Base-by-base conservation (phyloP, 2,329 filamentous ascomycete species). In the Sclerotinia trifoliorum region DNA sequence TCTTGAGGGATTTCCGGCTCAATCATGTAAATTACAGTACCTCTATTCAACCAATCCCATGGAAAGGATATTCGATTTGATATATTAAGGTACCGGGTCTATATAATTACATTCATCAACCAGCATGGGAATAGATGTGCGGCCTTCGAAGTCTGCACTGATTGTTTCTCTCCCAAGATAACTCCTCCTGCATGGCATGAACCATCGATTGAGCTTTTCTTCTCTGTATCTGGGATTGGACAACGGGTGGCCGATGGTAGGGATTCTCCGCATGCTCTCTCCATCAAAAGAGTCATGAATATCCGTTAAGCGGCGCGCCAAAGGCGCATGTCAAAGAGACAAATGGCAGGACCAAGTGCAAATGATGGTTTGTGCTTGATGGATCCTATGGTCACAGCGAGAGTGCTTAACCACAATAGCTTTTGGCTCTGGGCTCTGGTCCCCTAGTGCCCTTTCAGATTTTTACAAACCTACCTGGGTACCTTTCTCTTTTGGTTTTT, bases 191-290 rank as follows among this genome's bases (percentile, higher is more conserved):
- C 39, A 42, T 17, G 39, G 5, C 46, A 51, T 51, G 44, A 39
- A 19, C 29, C 46, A 51, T 62, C 19, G 60, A 39, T 62, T 51
- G 60, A 26, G n/a, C 2, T 11, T 26, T 62, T 32, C 7, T 15
- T 24, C 19, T 19, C 29, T 26, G 46, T n/a, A 51, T 39, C 58
- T 51, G 29, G 29, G 44, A 51, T 62, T 49, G 46, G 60, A 19
- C 19, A 2, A 21, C 24, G 15, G 26, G 17, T 24, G 3, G 39
- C 5, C 19, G 29, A 35, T 26, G 7, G 60, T 39, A 21, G 39
- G 60, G 46, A 39, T 51, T 62, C 46, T 51, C 60, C 60, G 32
- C 60, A 51, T n/a, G 32, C 51, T 48, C 44, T 49, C 21, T 44
- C 46, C 29, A n/a, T 11, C 21, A 35, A 35, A 51, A 35, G 24